Conservation (phyloP, 495 filamentous ascomycete species). For the Xanthoparmelia taractica region DNA sequence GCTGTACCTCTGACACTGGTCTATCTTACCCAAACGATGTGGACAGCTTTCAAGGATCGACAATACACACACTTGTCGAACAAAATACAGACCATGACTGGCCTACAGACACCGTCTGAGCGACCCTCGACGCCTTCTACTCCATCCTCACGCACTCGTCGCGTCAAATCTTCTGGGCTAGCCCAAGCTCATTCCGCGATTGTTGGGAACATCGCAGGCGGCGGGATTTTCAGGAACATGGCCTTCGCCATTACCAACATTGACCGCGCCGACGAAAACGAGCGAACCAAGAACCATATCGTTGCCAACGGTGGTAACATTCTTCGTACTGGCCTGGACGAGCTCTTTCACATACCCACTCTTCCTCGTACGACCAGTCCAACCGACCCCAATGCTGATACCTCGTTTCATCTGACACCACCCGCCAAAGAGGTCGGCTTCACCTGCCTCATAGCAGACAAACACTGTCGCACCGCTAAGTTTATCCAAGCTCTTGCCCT, state of each 20-base stretch:
- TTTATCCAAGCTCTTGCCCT: slow-evolving; percentile 94
- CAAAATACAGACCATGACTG: slow-evolving; percentile 23
- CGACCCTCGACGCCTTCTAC: slow-evolving; percentile 38
- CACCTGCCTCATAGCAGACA: slow-evolving; percentile 75
- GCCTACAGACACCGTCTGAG: slow-evolving; percentile 37
- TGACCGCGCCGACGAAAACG: slow-evolving; percentile 36
- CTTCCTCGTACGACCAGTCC: slow-evolving; percentile 29
- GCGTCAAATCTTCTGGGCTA: slow-evolving; percentile 24
- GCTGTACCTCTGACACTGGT: slow-evolving; percentile 41
- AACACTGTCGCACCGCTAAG: slow-evolving; percentile 80
- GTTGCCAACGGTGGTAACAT: slow-evolving; percentile 61
- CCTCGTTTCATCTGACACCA: slow-evolving; percentile 40
- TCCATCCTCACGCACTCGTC: slow-evolving; percentile 37
- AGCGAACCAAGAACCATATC: slow-evolving; percentile 47
- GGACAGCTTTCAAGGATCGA: slow-evolving; percentile 44
- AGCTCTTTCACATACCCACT: slow-evolving; percentile 59
- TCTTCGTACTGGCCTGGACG: slow-evolving; percentile 70
- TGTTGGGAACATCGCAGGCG: background rate
- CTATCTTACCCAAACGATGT: slow-evolving; percentile 45
- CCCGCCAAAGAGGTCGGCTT: slow-evolving; percentile 58
- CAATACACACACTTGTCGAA: slow-evolving; percentile 30
- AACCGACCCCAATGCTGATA: slow-evolving; percentile 23
- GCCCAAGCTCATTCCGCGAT: slow-evolving; percentile 12
- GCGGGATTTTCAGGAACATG: slow-evolving; percentile 62
- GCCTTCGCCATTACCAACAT: slow-evolving; percentile 71